Evolutionary conservation across 805 yeast genomes (phyloP).

Genomic region (Lipomyces mesembrius): DNA sequence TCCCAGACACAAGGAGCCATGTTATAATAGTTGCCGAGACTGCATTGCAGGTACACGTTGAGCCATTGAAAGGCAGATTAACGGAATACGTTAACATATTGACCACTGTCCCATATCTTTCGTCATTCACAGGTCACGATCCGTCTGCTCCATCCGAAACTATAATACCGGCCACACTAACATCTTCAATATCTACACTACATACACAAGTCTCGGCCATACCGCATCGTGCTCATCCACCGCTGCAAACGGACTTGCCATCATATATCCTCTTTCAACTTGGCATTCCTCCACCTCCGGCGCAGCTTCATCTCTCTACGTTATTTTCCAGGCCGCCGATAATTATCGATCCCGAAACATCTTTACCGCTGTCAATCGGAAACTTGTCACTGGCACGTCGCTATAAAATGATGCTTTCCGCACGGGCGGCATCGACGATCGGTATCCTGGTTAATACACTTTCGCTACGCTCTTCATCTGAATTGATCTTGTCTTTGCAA

Average conservation of each 20-base stretch:
- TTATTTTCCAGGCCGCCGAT: slow-evolving; percentile 51
- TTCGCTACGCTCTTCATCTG: slow-evolving; percentile 74
- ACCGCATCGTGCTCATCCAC: slow-evolving; percentile 39
- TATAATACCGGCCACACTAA: slow-evolving; percentile 17
- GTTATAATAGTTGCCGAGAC: slow-evolving; percentile 46
- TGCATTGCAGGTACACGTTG: slow-evolving; percentile 31
- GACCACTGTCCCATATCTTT: slow-evolving; percentile 30
- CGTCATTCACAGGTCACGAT: background rate
- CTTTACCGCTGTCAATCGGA: background rate
- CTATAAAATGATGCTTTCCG: slow-evolving; percentile 82
- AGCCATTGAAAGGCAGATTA: slow-evolving; percentile 14
- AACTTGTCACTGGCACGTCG: slow-evolving; percentile 71
- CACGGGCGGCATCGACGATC: slow-evolving; percentile 87
- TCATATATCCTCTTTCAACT: slow-evolving; percentile 71
- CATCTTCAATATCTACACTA: background rate
- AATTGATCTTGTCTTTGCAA: slow-evolving; percentile 64
- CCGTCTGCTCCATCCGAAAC: slow-evolving; percentile 16
- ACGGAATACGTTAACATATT: slow-evolving; percentile 23
- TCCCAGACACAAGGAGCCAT: slow-evolving; percentile 50
- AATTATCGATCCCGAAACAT: slow-evolving; percentile 26
- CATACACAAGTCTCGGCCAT: slow-evolving; percentile 21
- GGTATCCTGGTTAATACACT: slow-evolving; percentile 91
- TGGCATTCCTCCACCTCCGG: slow-evolving; percentile 75
- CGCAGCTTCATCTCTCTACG: slow-evolving; percentile 75
- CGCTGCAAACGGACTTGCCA: slow-evolving; percentile 41